A percentile compares a stretch with the other conserved stretches of the same genome.
Conservation (phyloP, 106 monocot genomes). For the Iris macrosiphon region DNA sequence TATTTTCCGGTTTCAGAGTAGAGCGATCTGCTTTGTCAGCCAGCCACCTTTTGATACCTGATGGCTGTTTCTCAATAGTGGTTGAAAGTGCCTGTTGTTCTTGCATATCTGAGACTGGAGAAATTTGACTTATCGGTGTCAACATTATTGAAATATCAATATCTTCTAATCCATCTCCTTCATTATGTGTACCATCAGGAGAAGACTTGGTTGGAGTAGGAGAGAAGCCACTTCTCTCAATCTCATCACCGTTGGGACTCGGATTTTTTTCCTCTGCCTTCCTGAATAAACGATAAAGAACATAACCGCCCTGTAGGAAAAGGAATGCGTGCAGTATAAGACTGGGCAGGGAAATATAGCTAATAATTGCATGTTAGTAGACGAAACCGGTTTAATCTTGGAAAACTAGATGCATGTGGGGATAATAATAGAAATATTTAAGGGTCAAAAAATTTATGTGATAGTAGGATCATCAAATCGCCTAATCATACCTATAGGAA, state of each 20-base stretch:
- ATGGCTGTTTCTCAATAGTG: conserved; percentile 9
- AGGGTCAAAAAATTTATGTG: no score
- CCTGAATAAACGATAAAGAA: conserved; percentile 67
- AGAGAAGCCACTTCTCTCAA: conserved; percentile 32
- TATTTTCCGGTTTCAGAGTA: conserved; percentile 13
- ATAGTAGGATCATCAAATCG: background rate
- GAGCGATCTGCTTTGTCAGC: conserved; percentile 17
- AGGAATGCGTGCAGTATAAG: background rate
- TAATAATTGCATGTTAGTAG: background rate
- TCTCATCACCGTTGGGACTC: conserved; percentile 33
- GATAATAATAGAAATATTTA: background rate
- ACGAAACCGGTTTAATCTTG: background rate
- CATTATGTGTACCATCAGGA: conserved; percentile 26
- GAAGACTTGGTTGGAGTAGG: conserved; percentile 39
- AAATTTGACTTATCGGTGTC: conserved; percentile 14
- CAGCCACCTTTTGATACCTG: conserved; percentile 11
- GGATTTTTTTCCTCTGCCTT: conserved; percentile 40
- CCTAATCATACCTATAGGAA: no score
- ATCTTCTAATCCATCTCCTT: conserved; percentile 23
- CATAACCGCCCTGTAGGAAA: conserved; percentile 47
- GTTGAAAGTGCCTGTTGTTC: conserved; percentile 6
- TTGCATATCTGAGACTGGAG: conserved; percentile 18
- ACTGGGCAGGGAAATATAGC: background rate
- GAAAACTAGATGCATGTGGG: background rate
- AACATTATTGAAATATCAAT: background rate